A percentile compares a stretch with the other conserved stretches of the same genome.
Evolutionary conservation across 2,329 filamentous ascomycete genomes (phyloP).

Genomic region (Alternaria burnsii): DNA sequence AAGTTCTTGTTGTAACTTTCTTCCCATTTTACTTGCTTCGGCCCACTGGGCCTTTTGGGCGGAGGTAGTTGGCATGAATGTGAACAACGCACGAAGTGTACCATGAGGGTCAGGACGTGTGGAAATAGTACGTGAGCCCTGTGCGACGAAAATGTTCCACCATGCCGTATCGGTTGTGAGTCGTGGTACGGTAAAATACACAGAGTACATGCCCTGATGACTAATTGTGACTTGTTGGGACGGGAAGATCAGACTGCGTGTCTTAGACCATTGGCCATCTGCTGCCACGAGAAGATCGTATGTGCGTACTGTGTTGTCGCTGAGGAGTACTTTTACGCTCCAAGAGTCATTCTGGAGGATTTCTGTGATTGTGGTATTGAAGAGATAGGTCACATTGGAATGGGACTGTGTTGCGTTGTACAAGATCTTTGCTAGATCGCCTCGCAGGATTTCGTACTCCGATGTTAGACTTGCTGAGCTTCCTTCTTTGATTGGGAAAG

Average conservation of each 20-base stretch:
- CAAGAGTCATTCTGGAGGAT: neutral
- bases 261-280: constrained; percentile 63
- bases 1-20: neutral
- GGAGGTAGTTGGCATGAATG: neutral
- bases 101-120: neutral
- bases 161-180: neutral
- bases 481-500: neutral
- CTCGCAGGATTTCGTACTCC: neutral
- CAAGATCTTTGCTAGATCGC: neutral
- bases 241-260: constrained; percentile 40
- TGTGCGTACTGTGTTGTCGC: constrained; percentile 52
- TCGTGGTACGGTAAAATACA: neutral
- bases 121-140: neutral
- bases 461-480: neutral
- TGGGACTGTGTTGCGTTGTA: neutral
- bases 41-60: neutral
- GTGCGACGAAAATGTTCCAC: neutral
- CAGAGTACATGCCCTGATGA: constrained; percentile 49
- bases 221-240: constrained; percentile 43
- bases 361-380: neutral
- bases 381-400: neutral
- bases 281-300: constrained; percentile 66
- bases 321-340: constrained; percentile 8
- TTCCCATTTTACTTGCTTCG: neutral
- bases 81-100: neutral